These are phyloP conservation scores for Sugiyamaella xylanicola DNA, from an alignment of 1,139 yeast species.

Conservation along the genomic window DNA sequence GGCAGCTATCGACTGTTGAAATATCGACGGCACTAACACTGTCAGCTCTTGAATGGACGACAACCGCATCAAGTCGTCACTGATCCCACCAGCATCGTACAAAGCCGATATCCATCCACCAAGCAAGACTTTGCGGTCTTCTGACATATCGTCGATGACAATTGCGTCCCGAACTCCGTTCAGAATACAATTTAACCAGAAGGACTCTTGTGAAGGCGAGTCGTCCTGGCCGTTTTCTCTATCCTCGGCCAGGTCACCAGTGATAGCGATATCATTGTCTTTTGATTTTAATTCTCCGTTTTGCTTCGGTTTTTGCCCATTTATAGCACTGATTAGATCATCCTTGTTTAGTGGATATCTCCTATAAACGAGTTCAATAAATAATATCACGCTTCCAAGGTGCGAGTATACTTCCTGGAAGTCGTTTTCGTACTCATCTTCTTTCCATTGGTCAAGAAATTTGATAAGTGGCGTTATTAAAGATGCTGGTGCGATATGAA, in stretches of 20 bases:
- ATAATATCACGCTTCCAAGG: conserved; percentile 60
- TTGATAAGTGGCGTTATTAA: conserved; percentile 39
- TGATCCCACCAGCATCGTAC: conserved; percentile 82
- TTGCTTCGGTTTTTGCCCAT: neutral
- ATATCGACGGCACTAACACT: conserved; percentile 67
- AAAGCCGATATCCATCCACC: conserved; percentile 80
- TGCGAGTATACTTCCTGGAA: conserved; percentile 71
- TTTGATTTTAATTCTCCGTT: neutral
- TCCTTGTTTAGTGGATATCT: conserved; percentile 49
- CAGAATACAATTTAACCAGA: conserved; percentile 19
- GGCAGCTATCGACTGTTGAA: conserved; percentile 72
- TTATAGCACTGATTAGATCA: conserved; percentile 24
- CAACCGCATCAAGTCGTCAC: conserved; percentile 75
- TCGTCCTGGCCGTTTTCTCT: neutral
- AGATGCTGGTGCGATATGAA: conserved; percentile 37
- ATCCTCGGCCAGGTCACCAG: neutral
- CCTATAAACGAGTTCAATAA: conserved; percentile 51
- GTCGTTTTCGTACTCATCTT: conserved; percentile 51
- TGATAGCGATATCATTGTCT: neutral
- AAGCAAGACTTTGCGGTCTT: conserved; percentile 50
- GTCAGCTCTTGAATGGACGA: conserved; percentile 70
- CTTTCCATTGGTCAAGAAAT: conserved; percentile 43
- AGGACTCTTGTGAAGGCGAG: conserved; percentile 4
- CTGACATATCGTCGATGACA: conserved; percentile 33
- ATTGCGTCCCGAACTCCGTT: conserved; percentile 10